Base-by-base conservation (phyloP, 163 green algal species). In the Volvox carteri region DNA sequence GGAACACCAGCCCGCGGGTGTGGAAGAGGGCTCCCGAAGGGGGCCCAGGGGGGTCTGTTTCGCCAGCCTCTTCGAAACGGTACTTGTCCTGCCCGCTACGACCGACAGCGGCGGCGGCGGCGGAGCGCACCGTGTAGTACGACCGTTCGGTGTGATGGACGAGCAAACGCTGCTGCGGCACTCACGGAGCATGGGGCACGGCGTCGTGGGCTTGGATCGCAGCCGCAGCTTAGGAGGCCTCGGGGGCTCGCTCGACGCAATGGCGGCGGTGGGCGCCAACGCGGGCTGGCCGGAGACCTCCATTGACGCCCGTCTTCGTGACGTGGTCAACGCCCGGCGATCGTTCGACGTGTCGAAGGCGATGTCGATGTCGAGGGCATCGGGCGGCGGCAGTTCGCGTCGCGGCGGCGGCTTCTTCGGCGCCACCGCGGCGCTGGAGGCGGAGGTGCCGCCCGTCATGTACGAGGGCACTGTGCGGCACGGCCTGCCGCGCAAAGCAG, bases 401-500 rank as follows among this genome's bases (percentile, higher is more conserved):
- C 39, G 19, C 70, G 42, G 41, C n/a, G 16, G 18, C 18, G 18
- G 62, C 9, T n/a, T n/a, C 62, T 9, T n/a, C 62, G 16, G n/a
- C 41, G 62, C 42, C n/a, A 42, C 42, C 30, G 73, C 25, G 44
- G 16, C 62, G 44, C 25, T 80, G 44, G 25, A 60, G 44, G 42
- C 73, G 5, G 73, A 80, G 6, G 42, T 80, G 23, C 0, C 44
- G 14, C 44, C 42, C 14, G 44, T 44, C 4, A 60, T 80, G 73
- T 80, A 46, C 44, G 73, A 80, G 44, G 73, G 73, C 18, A 80
- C 73, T 65, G 73, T 80, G 42, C 42, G 73, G 73, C 73, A 44
- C n/a, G 73, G 73, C 73, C 41, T 60, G 42, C 73, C 73, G 46
- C 73, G 73, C 2, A 65, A 65, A 41, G 41, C 39, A 28, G 42